Evolutionary conservation across 2,329 filamentous ascomycete genomes (phyloP).

Genomic region (Neurospora sp.): DNA sequence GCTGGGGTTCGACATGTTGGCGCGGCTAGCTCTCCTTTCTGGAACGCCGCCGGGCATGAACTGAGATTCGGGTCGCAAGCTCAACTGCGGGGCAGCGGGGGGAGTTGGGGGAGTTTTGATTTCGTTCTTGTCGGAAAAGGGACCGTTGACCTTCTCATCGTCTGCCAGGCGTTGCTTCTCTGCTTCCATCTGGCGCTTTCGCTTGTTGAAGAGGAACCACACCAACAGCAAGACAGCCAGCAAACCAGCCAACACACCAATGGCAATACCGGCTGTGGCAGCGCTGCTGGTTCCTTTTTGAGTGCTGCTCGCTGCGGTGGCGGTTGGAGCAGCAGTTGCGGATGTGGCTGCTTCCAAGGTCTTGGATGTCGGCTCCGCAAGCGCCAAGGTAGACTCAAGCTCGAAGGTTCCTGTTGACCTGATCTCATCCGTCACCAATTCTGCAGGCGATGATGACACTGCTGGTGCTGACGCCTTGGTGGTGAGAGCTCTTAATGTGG

Average conservation of each 20-base stretch:
- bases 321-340: slow-evolving; percentile 8
- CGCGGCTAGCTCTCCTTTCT: slow-evolving; percentile 41
- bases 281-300: slow-evolving; percentile 28
- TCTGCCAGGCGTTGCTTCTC: slow-evolving; percentile 38
- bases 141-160: slow-evolving; percentile 53
- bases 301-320: slow-evolving; percentile 12
- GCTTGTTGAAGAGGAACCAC: slow-evolving; percentile 60
- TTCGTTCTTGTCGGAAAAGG: slow-evolving; percentile 26
- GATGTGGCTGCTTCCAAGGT: slow-evolving; percentile 10
- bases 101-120: slow-evolving; percentile 38
- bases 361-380: slow-evolving; percentile 12
- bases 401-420: background rate
- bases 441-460: background rate
- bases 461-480: background rate
- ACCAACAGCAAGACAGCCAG: slow-evolving; percentile 56
- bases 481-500: background rate
- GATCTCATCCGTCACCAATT: background rate
- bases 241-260: slow-evolving; percentile 67
- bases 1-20: slow-evolving; percentile 25
- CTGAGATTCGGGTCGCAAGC: slow-evolving; percentile 74
- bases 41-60: slow-evolving; percentile 55
- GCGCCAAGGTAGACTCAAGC: slow-evolving; percentile 16
- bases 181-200: slow-evolving; percentile 52
- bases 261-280: slow-evolving; percentile 70
- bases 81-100: slow-evolving; percentile 65